phyloP scores from a whole-genome alignment of 768 basidiomycete species.

The Myochromella boudieri region DNA sequence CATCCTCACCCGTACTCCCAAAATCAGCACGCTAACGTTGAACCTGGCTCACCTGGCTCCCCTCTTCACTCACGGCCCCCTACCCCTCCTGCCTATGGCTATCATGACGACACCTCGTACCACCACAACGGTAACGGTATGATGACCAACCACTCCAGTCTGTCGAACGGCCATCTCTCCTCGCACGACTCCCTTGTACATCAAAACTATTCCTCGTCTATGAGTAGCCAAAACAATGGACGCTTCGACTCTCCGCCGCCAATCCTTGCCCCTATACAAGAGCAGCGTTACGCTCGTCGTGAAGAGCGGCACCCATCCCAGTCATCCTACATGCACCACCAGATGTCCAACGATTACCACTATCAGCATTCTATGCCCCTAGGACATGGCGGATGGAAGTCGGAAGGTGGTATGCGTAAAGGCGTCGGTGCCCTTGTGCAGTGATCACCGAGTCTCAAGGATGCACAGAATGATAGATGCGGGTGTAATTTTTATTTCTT shows the following conservation, averaged over 20 bases:
- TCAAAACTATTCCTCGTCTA: constrained; percentile 20
- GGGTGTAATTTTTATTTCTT: constrained; percentile 1
- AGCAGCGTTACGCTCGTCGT: constrained; percentile 32
- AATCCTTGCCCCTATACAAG: constrained; percentile 56
- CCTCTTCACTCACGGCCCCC: constrained; percentile 44
- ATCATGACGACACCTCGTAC: constrained; percentile 42
- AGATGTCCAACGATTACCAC: constrained; percentile 33
- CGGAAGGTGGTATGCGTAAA: constrained; percentile 43
- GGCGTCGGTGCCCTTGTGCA: constrained; percentile 39
- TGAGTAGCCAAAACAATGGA: constrained; percentile 18
- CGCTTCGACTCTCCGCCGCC: constrained; percentile 57
- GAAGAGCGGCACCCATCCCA: constrained; percentile 29
- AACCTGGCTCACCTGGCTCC: constrained; percentile 48
- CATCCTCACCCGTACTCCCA: constrained; percentile 49
- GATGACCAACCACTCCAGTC: constrained; percentile 26
- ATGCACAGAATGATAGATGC: too few species aligned
- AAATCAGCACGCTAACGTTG: constrained; percentile 30
- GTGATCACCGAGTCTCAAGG: too few species aligned
- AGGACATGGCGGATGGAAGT: constrained; percentile 45
- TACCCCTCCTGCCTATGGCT: constrained; percentile 48
- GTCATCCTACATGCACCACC: constrained; percentile 6
- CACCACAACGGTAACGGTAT: constrained; percentile 29
- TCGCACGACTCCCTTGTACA: constrained; percentile 24
- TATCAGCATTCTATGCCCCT: constrained; percentile 41
- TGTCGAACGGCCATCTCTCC: constrained; percentile 30